phyloP scores from a whole-genome alignment of 257 asterid species.

The Solanum gracilifrons region DNA sequence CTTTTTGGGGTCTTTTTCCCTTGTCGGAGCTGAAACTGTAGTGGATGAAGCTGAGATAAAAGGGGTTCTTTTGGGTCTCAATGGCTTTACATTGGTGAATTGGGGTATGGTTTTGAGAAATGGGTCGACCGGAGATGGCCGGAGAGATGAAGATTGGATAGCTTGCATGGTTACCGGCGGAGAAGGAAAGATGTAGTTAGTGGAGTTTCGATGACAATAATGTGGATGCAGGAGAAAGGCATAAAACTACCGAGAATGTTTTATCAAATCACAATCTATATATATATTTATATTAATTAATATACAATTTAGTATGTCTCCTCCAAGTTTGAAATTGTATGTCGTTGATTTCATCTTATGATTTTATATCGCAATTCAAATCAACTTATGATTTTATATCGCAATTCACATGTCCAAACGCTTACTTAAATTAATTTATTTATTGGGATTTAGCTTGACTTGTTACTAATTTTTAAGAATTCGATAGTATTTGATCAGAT shows the following conservation, averaged over 20 bases:
- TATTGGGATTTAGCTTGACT: neutral
- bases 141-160: slow-evolving; percentile 14
- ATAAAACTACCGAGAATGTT: neutral
- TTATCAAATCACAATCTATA: neutral
- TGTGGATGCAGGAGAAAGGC: neutral
- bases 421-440: neutral
- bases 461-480: no score
- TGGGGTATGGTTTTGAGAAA: slow-evolving; percentile 10
- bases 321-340: neutral
- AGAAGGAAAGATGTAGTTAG: neutral
- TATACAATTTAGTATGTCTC: neutral
- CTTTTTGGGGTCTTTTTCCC: slow-evolving; percentile 42
- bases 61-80: neutral
- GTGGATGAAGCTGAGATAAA: slow-evolving; percentile 18
- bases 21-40: slow-evolving; percentile 22
- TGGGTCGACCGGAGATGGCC: slow-evolving; percentile 35
- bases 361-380: no score
- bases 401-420: no score
- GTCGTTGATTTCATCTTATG: no score
- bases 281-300: no score
- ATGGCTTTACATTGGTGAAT: neutral
- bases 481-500: no score
- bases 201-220: slow-evolving; percentile 16
- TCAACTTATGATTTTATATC: no score
- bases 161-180: slow-evolving; percentile 16